Conservation (phyloP, 1,284 basidiomycete species). For the Mrakiaceae sp. region DNA sequence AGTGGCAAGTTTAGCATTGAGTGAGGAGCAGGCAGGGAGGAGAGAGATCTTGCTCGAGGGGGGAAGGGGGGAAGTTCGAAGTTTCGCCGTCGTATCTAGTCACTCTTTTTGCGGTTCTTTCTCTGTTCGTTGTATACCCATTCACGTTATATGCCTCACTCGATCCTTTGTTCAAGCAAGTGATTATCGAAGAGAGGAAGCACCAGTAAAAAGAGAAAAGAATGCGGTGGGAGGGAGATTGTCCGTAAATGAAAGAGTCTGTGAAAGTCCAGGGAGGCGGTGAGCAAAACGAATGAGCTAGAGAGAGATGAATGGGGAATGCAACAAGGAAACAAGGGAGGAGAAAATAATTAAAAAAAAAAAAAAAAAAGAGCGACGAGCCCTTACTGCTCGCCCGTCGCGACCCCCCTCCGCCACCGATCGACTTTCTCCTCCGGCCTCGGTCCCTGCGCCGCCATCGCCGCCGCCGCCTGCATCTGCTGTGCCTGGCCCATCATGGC, state of each 20-base stretch:
- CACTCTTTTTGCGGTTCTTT: no score
- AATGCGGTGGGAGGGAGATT: no score
- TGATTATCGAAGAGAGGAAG: no score
- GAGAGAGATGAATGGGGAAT: neutral
- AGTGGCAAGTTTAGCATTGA: constrained; percentile 36
- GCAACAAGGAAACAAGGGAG: neutral
- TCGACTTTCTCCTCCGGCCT: constrained; percentile 15
- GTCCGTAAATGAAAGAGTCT: no score
- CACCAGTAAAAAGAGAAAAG: no score
- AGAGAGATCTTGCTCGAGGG: neutral
- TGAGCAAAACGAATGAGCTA: neutral
- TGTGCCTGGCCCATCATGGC: neutral
- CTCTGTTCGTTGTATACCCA: no score
- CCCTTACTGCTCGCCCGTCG: neutral
- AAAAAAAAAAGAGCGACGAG: neutral
- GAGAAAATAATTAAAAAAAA: neutral
- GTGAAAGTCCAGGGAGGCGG: no score
- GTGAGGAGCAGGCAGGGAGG: constrained; percentile 3
- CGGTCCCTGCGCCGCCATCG: neutral
- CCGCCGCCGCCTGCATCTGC: neutral
- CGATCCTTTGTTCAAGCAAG: no score
- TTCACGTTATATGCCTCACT: no score
- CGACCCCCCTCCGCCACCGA: constrained; percentile 11
- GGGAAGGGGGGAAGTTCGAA: neutral
- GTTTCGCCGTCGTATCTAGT: no score